phyloP scores from a whole-genome alignment of 352 stramenopile genomes.

The Globisporangium canariense region DNA sequence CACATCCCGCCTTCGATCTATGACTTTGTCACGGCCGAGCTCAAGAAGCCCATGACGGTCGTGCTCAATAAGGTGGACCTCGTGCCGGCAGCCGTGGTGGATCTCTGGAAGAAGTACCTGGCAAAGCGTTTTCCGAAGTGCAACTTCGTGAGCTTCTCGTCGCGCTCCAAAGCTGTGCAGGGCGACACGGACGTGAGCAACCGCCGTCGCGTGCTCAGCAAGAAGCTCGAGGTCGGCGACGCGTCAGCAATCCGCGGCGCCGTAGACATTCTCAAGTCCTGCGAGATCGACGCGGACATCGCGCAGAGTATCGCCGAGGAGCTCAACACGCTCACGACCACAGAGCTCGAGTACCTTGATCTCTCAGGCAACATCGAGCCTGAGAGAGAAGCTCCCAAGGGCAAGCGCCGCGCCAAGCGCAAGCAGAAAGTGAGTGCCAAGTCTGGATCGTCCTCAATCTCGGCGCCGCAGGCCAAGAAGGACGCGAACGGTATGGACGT shows the following conservation, averaged over 20 bases:
- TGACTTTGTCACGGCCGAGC: slow-evolving; percentile 66
- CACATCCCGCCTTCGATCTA: slow-evolving; percentile 82
- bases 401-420: slow-evolving; percentile 43
- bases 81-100: slow-evolving; percentile 51
- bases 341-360: slow-evolving; percentile 33
- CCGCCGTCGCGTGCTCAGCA: slow-evolving; percentile 70
- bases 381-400: slow-evolving; percentile 21
- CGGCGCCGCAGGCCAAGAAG: slow-evolving; percentile 9
- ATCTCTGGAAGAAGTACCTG: slow-evolving; percentile 69
- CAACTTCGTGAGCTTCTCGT: slow-evolving; percentile 75
- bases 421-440: slow-evolving; percentile 47
- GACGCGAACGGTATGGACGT: slow-evolving; percentile 14
- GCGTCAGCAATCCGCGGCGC: slow-evolving; percentile 59
- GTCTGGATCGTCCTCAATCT: neutral
- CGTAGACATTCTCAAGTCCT: slow-evolving; percentile 65
- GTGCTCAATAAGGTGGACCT: slow-evolving; percentile 88
- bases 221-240: slow-evolving; percentile 78
- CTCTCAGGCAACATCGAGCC: slow-evolving; percentile 2
- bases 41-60: slow-evolving; percentile 76
- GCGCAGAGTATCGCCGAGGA: slow-evolving; percentile 63
- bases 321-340: slow-evolving; percentile 37
- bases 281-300: slow-evolving; percentile 46
- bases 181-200: slow-evolving; percentile 63
- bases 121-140: slow-evolving; percentile 59
- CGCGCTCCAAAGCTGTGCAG: slow-evolving; percentile 66